Conservation (phyloP, 352 stramenopile genomes). For the Globisporangium lucens region DNA sequence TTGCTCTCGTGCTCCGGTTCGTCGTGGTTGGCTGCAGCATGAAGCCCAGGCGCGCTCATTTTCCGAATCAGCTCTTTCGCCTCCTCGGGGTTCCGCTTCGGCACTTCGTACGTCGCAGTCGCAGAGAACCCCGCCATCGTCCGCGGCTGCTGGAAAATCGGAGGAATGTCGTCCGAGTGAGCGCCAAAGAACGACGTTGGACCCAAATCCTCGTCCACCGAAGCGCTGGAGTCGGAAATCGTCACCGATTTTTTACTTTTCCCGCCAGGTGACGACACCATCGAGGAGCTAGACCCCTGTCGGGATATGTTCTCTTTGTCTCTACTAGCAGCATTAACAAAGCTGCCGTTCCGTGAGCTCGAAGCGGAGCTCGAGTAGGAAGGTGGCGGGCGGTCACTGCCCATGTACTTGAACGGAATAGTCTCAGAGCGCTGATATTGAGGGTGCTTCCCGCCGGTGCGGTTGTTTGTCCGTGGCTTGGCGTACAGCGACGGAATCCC, state of each 20-base stretch:
- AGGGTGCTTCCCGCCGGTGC: not conserved
- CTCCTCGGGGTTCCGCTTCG: slow-evolving; percentile 10
- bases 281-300: slow-evolving; percentile 5
- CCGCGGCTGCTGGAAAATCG: slow-evolving; percentile 11
- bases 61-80: slow-evolving; percentile 19
- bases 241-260: slow-evolving; percentile 2
- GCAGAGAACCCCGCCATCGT: slow-evolving; percentile 14
- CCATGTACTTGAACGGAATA: slow-evolving; percentile 9
- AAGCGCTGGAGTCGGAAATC: not conserved
- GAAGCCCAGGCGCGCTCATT: slow-evolving; percentile 6
- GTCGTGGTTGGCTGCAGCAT: slow-evolving; percentile 1
- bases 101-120: slow-evolving; percentile 18
- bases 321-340: not conserved
- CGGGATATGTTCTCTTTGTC: not conserved
- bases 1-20: slow-evolving; percentile 20
- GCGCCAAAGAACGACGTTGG: slow-evolving; percentile 18
- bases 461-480: slow-evolving; percentile 4
- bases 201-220: slow-evolving; percentile 4
- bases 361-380: slow-evolving; percentile 14
- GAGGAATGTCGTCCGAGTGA: slow-evolving; percentile 9
- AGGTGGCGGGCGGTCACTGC: slow-evolving; percentile 6
- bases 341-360: not conserved
- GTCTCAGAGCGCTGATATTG: slow-evolving; percentile 9
- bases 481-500: slow-evolving; percentile 19
- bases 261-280: not conserved